phyloP scores from a whole-genome alignment of 2,329 filamentous ascomycete genomes.

The Geoglossum cookeanum region DNA sequence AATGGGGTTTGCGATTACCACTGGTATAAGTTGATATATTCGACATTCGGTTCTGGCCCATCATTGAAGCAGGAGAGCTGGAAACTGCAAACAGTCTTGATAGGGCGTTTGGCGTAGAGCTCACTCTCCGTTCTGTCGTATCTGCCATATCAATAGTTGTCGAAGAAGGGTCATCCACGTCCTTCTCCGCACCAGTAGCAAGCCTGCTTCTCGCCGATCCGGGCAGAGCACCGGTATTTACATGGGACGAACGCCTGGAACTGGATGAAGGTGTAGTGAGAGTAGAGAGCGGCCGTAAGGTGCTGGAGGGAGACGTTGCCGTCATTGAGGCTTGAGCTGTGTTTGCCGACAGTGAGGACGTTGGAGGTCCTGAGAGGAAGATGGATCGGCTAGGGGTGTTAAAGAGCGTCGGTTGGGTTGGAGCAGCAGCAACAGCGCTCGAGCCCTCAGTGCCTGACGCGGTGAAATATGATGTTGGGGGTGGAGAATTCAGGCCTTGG shows the following conservation, averaged over 20 bases:
- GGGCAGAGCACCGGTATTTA: not conserved
- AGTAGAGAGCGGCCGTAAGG: conserved; percentile 14
- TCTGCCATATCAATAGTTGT: conserved; percentile 7
- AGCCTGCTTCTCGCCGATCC: not conserved
- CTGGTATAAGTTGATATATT: conserved; percentile 12
- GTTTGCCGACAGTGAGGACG: conserved; percentile 18
- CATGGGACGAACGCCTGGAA: conserved; percentile 6
- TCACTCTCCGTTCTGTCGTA: conserved; percentile 8
- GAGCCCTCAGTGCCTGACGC: not conserved
- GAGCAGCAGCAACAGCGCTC: conserved; percentile 2
- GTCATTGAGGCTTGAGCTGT: conserved; percentile 19
- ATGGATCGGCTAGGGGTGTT: conserved; percentile 18
- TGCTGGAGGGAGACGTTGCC: conserved; percentile 13
- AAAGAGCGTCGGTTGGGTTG: conserved; percentile 11
- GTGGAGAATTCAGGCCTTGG: not conserved
- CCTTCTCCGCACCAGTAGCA: conserved; percentile 14
- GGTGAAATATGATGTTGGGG: not conserved
- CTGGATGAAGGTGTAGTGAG: conserved; percentile 7
- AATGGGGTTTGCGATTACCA: conserved; percentile 7
- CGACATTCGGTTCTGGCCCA: conserved; percentile 12
- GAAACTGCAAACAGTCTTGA: conserved; percentile 14
- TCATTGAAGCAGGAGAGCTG: conserved; percentile 9
- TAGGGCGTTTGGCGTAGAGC: conserved; percentile 14
- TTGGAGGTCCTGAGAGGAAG: conserved; percentile 18
- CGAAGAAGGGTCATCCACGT: conserved; percentile 16